Evolutionary conservation across 257 asterid species (phyloP).

Genomic region (Primulina huaijiensis): DNA sequence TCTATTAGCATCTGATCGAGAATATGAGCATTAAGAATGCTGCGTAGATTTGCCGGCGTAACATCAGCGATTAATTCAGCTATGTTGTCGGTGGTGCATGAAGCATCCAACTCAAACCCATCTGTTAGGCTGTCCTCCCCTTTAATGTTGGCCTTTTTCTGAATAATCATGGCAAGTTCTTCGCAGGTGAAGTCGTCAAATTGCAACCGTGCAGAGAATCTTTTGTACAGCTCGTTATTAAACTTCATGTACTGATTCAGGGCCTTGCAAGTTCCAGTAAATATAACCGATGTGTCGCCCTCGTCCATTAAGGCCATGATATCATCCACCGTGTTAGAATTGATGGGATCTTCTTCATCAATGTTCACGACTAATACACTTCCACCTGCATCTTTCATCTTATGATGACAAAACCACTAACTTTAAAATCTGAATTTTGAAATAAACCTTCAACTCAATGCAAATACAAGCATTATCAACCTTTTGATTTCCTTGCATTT

Average conservation of each 20-base stretch:
- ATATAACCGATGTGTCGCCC: constrained; percentile 30
- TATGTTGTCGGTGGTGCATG: constrained; percentile 26
- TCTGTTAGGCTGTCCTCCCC: constrained; percentile 24
- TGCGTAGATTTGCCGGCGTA: constrained; percentile 28
- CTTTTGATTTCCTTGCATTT: constrained; percentile 42
- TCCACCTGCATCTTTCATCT: constrained; percentile 46
- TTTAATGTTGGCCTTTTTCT: constrained; percentile 34
- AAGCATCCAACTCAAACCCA: constrained; percentile 42
- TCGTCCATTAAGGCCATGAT: constrained; percentile 37
- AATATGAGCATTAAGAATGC: constrained; percentile 41
- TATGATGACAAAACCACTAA: constrained; percentile 22
- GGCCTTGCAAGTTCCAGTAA: constrained; percentile 38
- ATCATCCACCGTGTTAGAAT: constrained; percentile 27
- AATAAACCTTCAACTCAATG: constrained; percentile 12
- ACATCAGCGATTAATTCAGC: constrained; percentile 31
- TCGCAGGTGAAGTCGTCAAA: constrained; percentile 48
- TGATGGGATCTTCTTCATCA: constrained; percentile 39
- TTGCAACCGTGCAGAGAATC: constrained; percentile 38
- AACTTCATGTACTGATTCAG: constrained; percentile 40
- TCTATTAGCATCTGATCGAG: constrained; percentile 51
- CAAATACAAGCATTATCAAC: constrained; percentile 20
- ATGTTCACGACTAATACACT: constrained; percentile 44
- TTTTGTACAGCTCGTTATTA: constrained; percentile 37
- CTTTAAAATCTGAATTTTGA: constrained; percentile 13
- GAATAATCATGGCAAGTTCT: constrained; percentile 43